Conservation (phyloP, 495 filamentous ascomycete genomes). For the Massariosphaeria phaeospora region DNA sequence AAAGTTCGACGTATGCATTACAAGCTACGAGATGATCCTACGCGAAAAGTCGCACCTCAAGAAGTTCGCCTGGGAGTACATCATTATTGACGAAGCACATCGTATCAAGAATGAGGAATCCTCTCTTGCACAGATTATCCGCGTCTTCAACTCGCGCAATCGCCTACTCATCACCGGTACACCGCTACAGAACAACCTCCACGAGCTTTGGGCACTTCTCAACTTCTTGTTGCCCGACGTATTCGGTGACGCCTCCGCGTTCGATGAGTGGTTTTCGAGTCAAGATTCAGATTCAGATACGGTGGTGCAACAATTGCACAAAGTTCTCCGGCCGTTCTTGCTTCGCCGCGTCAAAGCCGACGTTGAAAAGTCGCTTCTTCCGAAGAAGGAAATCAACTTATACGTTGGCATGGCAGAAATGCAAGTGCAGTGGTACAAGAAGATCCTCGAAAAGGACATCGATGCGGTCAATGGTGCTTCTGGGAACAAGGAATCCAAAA, state of each 20-base stretch:
- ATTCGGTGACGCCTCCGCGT: constrained; percentile 95
- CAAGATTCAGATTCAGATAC: constrained; percentile 87
- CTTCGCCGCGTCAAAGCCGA: constrained; percentile 96
- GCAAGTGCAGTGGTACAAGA: constrained; percentile 99
- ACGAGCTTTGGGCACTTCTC: constrained; percentile 97
- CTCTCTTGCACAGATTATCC: constrained; percentile 92
- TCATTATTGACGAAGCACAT: constrained; percentile 98
- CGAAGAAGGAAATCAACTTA: constrained; percentile 95
- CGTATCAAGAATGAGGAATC: constrained; percentile 99
- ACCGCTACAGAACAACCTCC: constrained; percentile 95
- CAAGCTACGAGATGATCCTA: constrained; percentile 95
- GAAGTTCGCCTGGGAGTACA: constrained; percentile 99
- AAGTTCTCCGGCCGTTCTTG: constrained; percentile 88
- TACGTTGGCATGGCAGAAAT: constrained; percentile 99
- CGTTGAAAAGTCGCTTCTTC: constrained; percentile 95
- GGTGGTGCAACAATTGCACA: constrained; percentile 95
- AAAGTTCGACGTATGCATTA: constrained; percentile 90
- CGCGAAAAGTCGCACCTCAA: constrained; percentile 92
- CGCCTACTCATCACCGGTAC: constrained; percentile 95
- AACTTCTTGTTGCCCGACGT: constrained; percentile 98
- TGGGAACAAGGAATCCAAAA: constrained; percentile 97
- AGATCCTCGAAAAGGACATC: constrained; percentile 98
- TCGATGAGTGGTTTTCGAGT: constrained; percentile 94
- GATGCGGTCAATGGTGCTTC: constrained; percentile 97
- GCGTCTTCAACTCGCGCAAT: constrained; percentile 93